phyloP scores from a whole-genome alignment of 1,284 basidiomycete species.

The Prillingera fragicola region DNA sequence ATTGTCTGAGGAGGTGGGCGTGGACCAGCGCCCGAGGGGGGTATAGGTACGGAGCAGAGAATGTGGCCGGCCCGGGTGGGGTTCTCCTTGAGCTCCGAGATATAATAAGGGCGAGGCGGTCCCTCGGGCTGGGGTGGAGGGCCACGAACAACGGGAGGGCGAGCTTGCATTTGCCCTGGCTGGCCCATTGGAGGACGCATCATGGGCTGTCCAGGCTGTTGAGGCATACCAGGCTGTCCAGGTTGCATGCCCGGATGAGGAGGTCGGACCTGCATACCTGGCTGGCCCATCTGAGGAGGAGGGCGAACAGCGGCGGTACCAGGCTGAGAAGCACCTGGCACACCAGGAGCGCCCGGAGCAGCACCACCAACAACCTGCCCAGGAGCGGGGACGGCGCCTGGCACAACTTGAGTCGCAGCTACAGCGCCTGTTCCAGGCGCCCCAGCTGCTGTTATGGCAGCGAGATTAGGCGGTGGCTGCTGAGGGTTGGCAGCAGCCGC shows the following conservation, averaged over 20 bases:
- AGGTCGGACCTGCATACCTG: no score
- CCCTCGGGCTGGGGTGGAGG: slow-evolving; percentile 16
- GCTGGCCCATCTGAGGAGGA: not conserved
- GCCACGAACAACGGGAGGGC: slow-evolving; percentile 5
- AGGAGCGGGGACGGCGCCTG: not conserved
- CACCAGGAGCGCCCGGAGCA: not conserved
- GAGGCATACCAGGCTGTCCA: not conserved
- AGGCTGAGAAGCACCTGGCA: not conserved
- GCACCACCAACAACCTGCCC: not conserved
- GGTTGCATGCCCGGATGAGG: no score
- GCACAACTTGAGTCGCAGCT: not conserved
- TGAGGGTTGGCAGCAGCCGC: slow-evolving; percentile 8
- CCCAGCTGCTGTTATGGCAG: not conserved
- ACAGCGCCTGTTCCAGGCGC: not conserved
- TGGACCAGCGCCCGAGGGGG: slow-evolving; percentile 43
- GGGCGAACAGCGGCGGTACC: not conserved
- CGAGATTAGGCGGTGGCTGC: slow-evolving; percentile 1
- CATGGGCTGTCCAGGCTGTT: not conserved
- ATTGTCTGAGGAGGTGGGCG: slow-evolving; percentile 42
- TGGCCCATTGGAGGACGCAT: not conserved
- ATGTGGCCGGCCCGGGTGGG: slow-evolving; percentile 42
- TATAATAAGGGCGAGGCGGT: slow-evolving; percentile 36
- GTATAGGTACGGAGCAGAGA: slow-evolving; percentile 43
- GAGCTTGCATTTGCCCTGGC: not conserved
- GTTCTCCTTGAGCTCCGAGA: slow-evolving; percentile 41